Conservation (phyloP, 805 yeast species). For the Barnettozyma wickerhamii region DNA sequence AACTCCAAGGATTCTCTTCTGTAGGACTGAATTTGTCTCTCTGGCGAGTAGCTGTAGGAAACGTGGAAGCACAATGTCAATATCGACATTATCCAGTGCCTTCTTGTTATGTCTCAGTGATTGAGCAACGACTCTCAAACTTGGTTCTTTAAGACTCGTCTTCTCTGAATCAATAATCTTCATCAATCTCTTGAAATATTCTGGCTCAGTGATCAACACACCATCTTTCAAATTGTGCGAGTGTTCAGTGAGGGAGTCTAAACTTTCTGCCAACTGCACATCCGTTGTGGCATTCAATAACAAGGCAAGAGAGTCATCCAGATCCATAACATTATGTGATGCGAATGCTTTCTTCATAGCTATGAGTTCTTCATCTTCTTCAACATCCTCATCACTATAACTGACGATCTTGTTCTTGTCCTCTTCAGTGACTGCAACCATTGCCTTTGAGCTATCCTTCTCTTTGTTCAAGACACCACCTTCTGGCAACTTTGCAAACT, state of each 20-base stretch:
- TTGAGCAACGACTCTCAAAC: slow-evolving; percentile 59
- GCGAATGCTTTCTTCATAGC: slow-evolving; percentile 22
- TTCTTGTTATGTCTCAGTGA: slow-evolving; percentile 71
- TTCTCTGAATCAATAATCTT: slow-evolving; percentile 18
- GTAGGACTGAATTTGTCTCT: slow-evolving; percentile 31
- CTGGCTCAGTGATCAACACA: slow-evolving; percentile 35
- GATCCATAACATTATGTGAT: slow-evolving; percentile 15
- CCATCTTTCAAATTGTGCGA: slow-evolving; percentile 69
- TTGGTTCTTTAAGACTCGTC: slow-evolving; percentile 39
- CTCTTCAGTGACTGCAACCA: slow-evolving; percentile 14
- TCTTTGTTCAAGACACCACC: slow-evolving; percentile 1
- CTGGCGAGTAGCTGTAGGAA: slow-evolving; percentile 9
- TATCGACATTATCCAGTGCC: slow-evolving; percentile 40
- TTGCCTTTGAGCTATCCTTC: background rate
- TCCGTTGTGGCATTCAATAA: slow-evolving; percentile 2
- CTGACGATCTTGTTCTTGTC: slow-evolving; percentile 14
- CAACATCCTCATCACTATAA: slow-evolving; percentile 14
- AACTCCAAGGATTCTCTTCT: slow-evolving; percentile 48
- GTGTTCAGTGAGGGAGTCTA: slow-evolving; percentile 48
- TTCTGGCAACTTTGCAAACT: slow-evolving; percentile 59
- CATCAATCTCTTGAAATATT: slow-evolving; percentile 30
- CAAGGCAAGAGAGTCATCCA: slow-evolving; percentile 13
- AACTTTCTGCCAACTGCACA: slow-evolving; percentile 15
- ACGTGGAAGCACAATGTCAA: slow-evolving; percentile 7
- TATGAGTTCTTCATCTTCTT: slow-evolving; percentile 18